phyloP scores from a whole-genome alignment of 768 basidiomycete species.

The Strobilomyces confusus region DNA sequence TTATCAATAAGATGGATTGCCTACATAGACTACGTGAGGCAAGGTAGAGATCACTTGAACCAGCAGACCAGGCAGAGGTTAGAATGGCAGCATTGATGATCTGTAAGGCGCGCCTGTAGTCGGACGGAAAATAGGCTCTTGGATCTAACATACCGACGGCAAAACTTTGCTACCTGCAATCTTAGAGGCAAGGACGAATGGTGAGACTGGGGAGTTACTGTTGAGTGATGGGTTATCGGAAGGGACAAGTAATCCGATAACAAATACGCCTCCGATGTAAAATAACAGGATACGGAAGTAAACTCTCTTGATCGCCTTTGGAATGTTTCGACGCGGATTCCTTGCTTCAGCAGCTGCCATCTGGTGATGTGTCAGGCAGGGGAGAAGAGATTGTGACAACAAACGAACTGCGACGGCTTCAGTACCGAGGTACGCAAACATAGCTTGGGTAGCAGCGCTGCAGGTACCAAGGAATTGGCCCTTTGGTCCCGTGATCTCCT shows the following conservation, averaged over 20 bases:
- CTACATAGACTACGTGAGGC: constrained; percentile 4
- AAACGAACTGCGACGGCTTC: not conserved
- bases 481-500: not conserved
- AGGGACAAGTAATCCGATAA: constrained; percentile 4
- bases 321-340: constrained; percentile 2
- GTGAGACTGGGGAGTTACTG: not conserved
- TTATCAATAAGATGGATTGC: not conserved
- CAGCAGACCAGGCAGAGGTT: constrained; percentile 2
- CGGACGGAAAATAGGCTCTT: too few relatives aligned
- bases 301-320: not conserved
- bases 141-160: not conserved
- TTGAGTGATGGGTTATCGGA: constrained; percentile 1
- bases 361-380: not conserved
- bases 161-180: not conserved
- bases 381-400: not conserved
- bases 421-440: too few relatives aligned
- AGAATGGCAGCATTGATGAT: constrained; percentile 2
- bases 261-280: not conserved
- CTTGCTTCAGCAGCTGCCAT: constrained; percentile 4
- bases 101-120: not conserved
- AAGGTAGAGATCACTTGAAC: not conserved
- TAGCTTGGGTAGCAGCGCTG: not conserved
- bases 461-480: constrained; percentile 1
- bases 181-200: not conserved
- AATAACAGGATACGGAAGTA: not conserved